Evolutionary conservation across 2,329 filamentous ascomycete species (phyloP).

Genomic region (Aaosphaeria pasadenensis): DNA sequence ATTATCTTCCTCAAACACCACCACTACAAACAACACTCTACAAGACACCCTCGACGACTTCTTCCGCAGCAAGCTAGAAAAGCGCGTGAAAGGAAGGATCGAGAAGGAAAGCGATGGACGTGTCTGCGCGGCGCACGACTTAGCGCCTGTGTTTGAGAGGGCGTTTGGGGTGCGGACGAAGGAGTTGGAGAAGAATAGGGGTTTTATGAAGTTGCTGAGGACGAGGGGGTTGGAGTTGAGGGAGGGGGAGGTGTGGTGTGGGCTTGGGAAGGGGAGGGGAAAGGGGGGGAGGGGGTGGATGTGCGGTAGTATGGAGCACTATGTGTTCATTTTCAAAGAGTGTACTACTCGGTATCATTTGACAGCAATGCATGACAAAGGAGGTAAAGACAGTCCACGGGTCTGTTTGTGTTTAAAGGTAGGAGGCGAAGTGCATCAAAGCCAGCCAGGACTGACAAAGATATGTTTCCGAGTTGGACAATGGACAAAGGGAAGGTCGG

Average conservation of each 20-base stretch:
- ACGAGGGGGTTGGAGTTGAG: constrained; percentile 4
- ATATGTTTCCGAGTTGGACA: too few species aligned
- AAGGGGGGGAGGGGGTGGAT: too few species aligned
- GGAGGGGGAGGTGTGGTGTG: constrained; percentile 3
- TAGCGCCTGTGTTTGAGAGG: constrained; percentile 27
- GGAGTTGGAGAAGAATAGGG: constrained; percentile 19
- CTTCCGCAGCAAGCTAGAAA: constrained; percentile 1
- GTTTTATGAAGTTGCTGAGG: constrained; percentile 7
- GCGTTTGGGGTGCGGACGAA: constrained; percentile 24
- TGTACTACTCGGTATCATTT: too few species aligned
- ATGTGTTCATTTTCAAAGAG: not conserved
- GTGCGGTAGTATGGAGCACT: too few species aligned
- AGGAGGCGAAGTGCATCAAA: too few species aligned
- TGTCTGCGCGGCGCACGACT: constrained; percentile 35
- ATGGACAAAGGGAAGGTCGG: too few species aligned
- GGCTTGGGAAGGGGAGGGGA: not conserved
- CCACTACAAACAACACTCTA: not conserved
- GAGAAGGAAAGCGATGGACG: constrained; percentile 29
- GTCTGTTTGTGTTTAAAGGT: too few species aligned
- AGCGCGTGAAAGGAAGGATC: constrained; percentile 19
- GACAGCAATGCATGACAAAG: too few species aligned
- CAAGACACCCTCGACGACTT: constrained; percentile 1
- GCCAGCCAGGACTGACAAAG: too few species aligned
- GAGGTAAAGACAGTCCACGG: too few species aligned
- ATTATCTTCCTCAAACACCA: too few species aligned